A percentile compares a stretch with the other conserved stretches of the same genome.
Conservation (phyloP, 768 basidiomycete species). For the Lactarius tabidus region DNA sequence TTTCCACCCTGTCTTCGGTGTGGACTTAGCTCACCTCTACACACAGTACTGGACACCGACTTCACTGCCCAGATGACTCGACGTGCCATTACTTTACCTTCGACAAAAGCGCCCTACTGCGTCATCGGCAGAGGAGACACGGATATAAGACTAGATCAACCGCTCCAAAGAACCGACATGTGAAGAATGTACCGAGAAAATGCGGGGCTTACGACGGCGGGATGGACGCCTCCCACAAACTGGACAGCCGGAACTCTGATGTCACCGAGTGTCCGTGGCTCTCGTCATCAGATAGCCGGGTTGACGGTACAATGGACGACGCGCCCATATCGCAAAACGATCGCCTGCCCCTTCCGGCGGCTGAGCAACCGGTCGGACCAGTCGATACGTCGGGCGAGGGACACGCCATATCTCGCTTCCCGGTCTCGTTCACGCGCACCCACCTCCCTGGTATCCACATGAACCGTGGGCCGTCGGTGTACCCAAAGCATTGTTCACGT, state of each 20-base stretch:
- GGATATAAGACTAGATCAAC: conserved; percentile 17
- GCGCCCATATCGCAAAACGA: neutral
- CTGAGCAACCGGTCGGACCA: neutral
- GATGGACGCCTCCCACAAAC: neutral
- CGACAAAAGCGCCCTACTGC: conserved; percentile 23
- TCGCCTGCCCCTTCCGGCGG: neutral
- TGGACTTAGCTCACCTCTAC: neutral
- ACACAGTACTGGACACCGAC: conserved; percentile 20
- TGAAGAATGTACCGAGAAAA: neutral
- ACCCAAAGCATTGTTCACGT: conserved; percentile 9
- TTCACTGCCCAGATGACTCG: conserved; percentile 18
- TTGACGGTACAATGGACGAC: neutral
- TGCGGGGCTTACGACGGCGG: neutral
- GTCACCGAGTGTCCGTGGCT: neutral
- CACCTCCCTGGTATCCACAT: neutral
- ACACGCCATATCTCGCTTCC: conserved; percentile 18
- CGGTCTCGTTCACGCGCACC: conserved; percentile 10
- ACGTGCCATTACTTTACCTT: conserved; percentile 13
- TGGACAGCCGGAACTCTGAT: neutral
- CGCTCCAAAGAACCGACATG: conserved; percentile 11
- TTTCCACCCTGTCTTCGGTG: neutral
- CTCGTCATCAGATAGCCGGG: neutral
- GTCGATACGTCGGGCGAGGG: conserved; percentile 4
- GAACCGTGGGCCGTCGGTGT: neutral
- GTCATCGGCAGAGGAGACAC: conserved; percentile 23